Percentiles rank a stretch among this genome's conserved stretches.
Conservation (phyloP, 1,284 basidiomycete species). For the Marasmius sp. region DNA sequence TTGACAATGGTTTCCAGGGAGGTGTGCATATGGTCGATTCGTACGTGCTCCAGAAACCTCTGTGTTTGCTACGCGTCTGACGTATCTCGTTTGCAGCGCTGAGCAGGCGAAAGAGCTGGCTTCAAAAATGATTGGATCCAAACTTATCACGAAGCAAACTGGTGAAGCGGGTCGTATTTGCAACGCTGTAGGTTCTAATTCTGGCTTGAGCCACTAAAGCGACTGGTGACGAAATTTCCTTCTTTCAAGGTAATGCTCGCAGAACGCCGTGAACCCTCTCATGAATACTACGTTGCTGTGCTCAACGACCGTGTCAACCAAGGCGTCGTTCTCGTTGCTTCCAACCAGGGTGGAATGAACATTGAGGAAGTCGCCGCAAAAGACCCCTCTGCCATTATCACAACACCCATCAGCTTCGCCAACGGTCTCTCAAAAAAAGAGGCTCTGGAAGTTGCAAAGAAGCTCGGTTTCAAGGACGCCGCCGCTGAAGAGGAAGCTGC, state of each 20-base stretch:
- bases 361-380: slow-evolving; percentile 99
- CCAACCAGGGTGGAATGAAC: slow-evolving; percentile 95
- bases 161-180: slow-evolving; percentile 91
- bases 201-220: not conserved
- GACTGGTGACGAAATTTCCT: not conserved
- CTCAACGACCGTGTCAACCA: slow-evolving; percentile 93
- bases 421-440: slow-evolving; percentile 78
- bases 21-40: slow-evolving; percentile 95
- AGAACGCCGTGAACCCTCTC: slow-evolving; percentile 88
- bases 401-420: slow-evolving; percentile 88
- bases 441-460: slow-evolving; percentile 82
- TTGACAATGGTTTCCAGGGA: slow-evolving; percentile 94
- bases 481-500: slow-evolving; percentile 82
- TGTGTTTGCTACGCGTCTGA: slow-evolving; percentile 5
- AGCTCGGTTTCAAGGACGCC: slow-evolving; percentile 86
- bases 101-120: slow-evolving; percentile 89
- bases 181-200: slow-evolving; percentile 68
- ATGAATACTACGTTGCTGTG: slow-evolving; percentile 98
- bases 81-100: slow-evolving; percentile 53
- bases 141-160: slow-evolving; percentile 99
- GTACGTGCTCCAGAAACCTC: slow-evolving; percentile 23
- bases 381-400: slow-evolving; percentile 94
- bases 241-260: slow-evolving; percentile 92
- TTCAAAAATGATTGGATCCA: slow-evolving; percentile 91
- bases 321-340: slow-evolving; percentile 92